Evolutionary conservation across 257 asterid genomes (phyloP).

Genomic region (Lithospermum erythrorhizon): DNA sequence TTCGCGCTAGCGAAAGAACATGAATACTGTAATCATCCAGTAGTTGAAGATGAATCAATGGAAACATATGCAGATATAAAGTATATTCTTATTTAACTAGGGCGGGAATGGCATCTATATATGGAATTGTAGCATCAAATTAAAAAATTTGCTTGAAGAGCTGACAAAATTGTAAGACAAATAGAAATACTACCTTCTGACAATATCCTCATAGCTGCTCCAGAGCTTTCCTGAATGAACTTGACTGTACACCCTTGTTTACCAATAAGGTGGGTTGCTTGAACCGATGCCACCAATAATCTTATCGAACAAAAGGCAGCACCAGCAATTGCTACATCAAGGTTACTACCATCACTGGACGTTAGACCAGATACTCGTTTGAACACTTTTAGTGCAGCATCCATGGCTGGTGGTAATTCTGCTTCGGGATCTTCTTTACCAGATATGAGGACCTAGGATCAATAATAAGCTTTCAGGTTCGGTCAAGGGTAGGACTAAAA

Average conservation of each 20-base stretch:
- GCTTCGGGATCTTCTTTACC: constrained; percentile 77
- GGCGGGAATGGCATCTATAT: too few species aligned
- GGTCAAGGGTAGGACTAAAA: neutral
- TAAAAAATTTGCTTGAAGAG: too few species aligned
- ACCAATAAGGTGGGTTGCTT: constrained; percentile 69
- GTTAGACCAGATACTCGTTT: constrained; percentile 51
- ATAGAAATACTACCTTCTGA: constrained; percentile 33
- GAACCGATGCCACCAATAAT: constrained; percentile 60
- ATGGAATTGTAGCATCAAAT: too few species aligned
- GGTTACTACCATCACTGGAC: constrained; percentile 29
- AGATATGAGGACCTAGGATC: constrained; percentile 50
- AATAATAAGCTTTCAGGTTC: neutral
- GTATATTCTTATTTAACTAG: too few species aligned
- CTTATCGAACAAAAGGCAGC: constrained; percentile 44
- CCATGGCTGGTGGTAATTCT: constrained; percentile 63
- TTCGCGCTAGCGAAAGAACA: too few species aligned
- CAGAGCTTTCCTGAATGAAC: constrained; percentile 59
- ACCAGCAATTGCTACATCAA: constrained; percentile 28
- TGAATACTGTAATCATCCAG: too few species aligned
- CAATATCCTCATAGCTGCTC: constrained; percentile 57
- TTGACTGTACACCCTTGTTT: constrained; percentile 65
- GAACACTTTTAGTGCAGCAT: constrained; percentile 54
- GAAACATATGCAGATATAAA: too few species aligned
- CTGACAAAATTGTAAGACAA: neutral
- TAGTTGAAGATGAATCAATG: too few species aligned